These are phyloP conservation scores for Colletotrichum sp. DNA, from an alignment of 2,329 filamentous ascomycete species.

Conservation along the genomic window DNA sequence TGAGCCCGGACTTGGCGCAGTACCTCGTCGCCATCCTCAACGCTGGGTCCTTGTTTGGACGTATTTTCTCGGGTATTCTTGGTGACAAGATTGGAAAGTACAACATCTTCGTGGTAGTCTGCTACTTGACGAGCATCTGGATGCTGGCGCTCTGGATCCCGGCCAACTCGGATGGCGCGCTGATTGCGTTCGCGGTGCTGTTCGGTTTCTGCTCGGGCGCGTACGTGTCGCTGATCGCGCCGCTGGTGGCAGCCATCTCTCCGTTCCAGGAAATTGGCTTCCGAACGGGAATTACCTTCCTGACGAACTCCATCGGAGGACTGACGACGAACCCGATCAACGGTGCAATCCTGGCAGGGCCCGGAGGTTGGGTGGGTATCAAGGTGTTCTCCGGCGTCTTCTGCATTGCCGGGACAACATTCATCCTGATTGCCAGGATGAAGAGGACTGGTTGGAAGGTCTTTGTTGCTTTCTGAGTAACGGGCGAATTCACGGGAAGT, in stretches of 20 bases:
- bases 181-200: slow-evolving; percentile 44
- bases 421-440: slow-evolving; percentile 28
- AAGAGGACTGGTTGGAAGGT: slow-evolving; percentile 30
- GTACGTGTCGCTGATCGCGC: slow-evolving; percentile 42
- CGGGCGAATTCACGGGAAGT: background rate
- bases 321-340: slow-evolving; percentile 63
- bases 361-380: slow-evolving; percentile 35
- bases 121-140: slow-evolving; percentile 41
- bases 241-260: slow-evolving; percentile 55
- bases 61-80: slow-evolving; percentile 34
- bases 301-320: slow-evolving; percentile 59
- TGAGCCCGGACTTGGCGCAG: slow-evolving; percentile 31
- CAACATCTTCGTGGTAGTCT: slow-evolving; percentile 51
- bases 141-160: slow-evolving; percentile 50
- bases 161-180: slow-evolving; percentile 28
- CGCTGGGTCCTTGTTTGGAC: slow-evolving; percentile 41
- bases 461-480: slow-evolving; percentile 26
- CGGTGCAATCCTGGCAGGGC: slow-evolving; percentile 44
- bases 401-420: slow-evolving; percentile 32
- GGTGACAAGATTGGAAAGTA: slow-evolving; percentile 42
- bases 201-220: slow-evolving; percentile 49
- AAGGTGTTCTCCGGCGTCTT: slow-evolving; percentile 42
- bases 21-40: slow-evolving; percentile 45
- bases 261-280: slow-evolving; percentile 60
- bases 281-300: slow-evolving; percentile 50